phyloP scores from a whole-genome alignment of 257 asterid species.

The Jaltomata sinuosa region DNA sequence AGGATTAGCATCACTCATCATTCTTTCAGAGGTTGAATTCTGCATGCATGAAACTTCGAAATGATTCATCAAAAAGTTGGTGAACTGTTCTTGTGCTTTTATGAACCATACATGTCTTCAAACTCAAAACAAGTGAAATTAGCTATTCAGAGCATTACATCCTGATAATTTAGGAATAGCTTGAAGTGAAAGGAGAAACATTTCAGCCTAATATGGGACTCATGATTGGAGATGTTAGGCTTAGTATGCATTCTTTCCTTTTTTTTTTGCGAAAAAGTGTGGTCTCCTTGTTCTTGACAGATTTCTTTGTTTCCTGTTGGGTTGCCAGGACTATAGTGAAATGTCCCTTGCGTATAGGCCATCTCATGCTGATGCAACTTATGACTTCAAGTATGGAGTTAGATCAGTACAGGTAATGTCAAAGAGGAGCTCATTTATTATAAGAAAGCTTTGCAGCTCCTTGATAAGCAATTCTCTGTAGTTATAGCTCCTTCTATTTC shows the following conservation, averaged over 20 bases:
- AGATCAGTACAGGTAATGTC: conserved; percentile 80
- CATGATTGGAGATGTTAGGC: neutral
- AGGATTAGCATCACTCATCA: neutral
- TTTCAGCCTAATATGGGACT: neutral
- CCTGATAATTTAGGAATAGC: neutral
- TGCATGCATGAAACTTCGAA: neutral
- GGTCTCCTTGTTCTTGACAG: neutral
- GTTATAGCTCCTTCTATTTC: neutral
- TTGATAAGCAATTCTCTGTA: neutral
- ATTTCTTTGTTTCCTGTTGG: neutral
- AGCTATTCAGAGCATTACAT: neutral
- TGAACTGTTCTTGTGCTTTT: neutral
- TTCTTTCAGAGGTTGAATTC: neutral
- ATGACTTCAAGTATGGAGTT: conserved; percentile 93
- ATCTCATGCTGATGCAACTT: conserved; percentile 96
- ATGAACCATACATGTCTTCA: neutral
- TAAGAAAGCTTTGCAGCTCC: neutral
- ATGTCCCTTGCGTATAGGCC: conserved; percentile 96
- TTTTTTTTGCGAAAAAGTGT: neutral
- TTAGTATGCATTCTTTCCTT: neutral
- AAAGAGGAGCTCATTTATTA: neutral
- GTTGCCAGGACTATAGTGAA: conserved; percentile 75
- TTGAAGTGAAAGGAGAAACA: neutral
- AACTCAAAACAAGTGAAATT: neutral
- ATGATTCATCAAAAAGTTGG: neutral